A percentile compares a stretch with the other conserved stretches of the same genome.
Conservation (phyloP, 768 basidiomycete genomes). For the Leccinum aurantiacum region DNA sequence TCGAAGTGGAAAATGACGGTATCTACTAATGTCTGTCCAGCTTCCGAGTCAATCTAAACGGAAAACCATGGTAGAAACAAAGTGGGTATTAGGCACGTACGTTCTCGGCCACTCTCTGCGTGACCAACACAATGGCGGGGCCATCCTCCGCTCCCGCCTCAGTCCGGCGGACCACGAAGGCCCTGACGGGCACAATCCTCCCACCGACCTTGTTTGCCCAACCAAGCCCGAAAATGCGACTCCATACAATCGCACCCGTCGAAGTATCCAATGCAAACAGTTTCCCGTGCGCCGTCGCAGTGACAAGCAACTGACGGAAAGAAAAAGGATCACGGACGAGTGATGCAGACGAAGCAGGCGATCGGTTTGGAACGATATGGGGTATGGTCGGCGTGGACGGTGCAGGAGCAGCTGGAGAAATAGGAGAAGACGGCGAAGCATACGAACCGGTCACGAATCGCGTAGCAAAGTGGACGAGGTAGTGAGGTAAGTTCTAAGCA, state of each 20-base stretch:
- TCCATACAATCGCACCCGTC: slow-evolving; percentile 79
- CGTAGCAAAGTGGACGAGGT: slow-evolving; percentile 59
- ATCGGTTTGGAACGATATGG: slow-evolving; percentile 16
- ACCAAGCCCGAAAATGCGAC: slow-evolving; percentile 69
- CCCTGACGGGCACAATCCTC: slow-evolving; percentile 54
- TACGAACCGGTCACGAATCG: slow-evolving; percentile 74
- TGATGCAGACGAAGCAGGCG: slow-evolving; percentile 34
- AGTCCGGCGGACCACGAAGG: slow-evolving; percentile 48
- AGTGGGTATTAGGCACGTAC: slow-evolving; percentile 38
- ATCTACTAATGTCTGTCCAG: slow-evolving; percentile 54
- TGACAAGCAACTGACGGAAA: slow-evolving; percentile 80
- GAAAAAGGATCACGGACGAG: slow-evolving; percentile 78
- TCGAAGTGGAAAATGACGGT: slow-evolving; percentile 78
- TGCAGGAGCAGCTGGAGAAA: slow-evolving; percentile 21
- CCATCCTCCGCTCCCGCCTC: slow-evolving; percentile 26
- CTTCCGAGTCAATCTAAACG: slow-evolving; percentile 8
- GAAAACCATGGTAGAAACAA: neutral
- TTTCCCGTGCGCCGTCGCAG: slow-evolving; percentile 69
- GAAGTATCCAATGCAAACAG: slow-evolving; percentile 81
- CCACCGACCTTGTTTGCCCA: slow-evolving; percentile 62
- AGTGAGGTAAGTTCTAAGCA: slow-evolving; percentile 68
- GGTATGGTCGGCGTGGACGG: slow-evolving; percentile 18
- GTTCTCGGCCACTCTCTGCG: slow-evolving; percentile 61
- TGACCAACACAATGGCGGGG: slow-evolving; percentile 54
- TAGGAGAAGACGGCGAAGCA: slow-evolving; percentile 43